Base-by-base conservation (phyloP, 164 flowering plant species). In the Tinospora cordifolia region DNA sequence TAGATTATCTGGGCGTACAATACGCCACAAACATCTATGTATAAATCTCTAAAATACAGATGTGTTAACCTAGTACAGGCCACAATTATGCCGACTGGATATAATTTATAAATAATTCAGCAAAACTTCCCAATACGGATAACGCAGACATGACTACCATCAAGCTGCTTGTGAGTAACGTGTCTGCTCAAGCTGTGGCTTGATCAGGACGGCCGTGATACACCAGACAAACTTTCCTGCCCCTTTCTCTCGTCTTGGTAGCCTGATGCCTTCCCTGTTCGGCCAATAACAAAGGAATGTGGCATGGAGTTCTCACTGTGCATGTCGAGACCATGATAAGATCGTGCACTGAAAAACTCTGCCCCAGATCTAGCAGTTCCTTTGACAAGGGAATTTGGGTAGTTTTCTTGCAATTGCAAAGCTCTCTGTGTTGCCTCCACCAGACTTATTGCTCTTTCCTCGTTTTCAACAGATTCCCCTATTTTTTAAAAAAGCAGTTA, bases 261-360 rank as follows among this genome's bases (percentile, higher is more conserved):
- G 0, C 93, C 91, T 8, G 92, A 83, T 36, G 98, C 97, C 79
- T 78, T 93, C 40, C 98, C 98, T 47, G 88, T 82, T 83, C 90
- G 81, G 4, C 97, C 98, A 27, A 79, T 75, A 36, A 84, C 49
- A 75, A 78, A 79, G 46, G 87, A 74, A 68, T 75, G 81, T 2
- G 97, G 86, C 24, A 38, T 40, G 30, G 85, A 63, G 47, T 74
- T 69, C 26, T 78, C 76, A 49, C 62, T 39, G 25, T 78, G 76
- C 67, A 91, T 80, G 4, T 91, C 96, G 51, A 93, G 90, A 71
- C 98, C 98, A 9, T 84, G 96, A 74, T 84, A 91, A 8, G 97
- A 82, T 69, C 98, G 83, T 11, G 79, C 17, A 2, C 84, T 83
- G 26, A 88, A 83, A 75, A 77, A 91, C 71, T 91, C 97, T 25